Evolutionary conservation across 148 eudicot genomes (phyloP), one percentile per base, ranked within the genome.

Genomic region (Diospyros kaki): DNA sequence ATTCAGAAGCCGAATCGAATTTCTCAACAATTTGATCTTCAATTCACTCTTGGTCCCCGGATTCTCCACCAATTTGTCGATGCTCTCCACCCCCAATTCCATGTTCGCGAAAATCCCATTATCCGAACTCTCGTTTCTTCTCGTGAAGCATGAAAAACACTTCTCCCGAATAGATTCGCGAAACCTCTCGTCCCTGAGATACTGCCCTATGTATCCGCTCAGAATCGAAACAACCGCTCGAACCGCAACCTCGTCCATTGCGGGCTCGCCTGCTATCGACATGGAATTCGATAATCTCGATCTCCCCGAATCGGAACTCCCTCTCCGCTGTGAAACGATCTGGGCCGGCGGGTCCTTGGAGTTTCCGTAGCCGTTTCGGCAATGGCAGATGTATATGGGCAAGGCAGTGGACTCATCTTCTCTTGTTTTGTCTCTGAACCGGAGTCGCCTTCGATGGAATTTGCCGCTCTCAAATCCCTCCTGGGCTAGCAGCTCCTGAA

Each of bases 301-400:
- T 60, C 53, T 77, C 56, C 62, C 75, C 3, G 83, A 79, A 48
- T 73, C 77, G 0, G 82, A 60, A 62, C 64, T 76, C 54, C 78
- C 81, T 61, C 59, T 85, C 69, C 66, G 66, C 6, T 28, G 28
- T 28, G 78, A 71, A 73, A 56, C 2, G 68, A 72, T 58, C 71
- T 68, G 68, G 1, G 64, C 39, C 2, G 59, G 6, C 69, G 67
- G 68, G 42, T 71, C 52, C 39, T 55, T 58, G 4, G 79, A 68
- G 42, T 61, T 62, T 44, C 82, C 82, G 11, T 80, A 70, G 81
- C 81, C 80, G 66, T 74, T 78, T 9, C 75, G 78, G 62, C 84
- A 81, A 58, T 76, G 86, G 84, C 90, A 87, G 54, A 87, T 82
- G 73, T 61, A 87, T 10, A 87, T 80, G 5, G 90, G 87, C 81